Evolutionary conservation across 305 asterid species (phyloP).

Genomic region (Solanum hybrid): DNA sequence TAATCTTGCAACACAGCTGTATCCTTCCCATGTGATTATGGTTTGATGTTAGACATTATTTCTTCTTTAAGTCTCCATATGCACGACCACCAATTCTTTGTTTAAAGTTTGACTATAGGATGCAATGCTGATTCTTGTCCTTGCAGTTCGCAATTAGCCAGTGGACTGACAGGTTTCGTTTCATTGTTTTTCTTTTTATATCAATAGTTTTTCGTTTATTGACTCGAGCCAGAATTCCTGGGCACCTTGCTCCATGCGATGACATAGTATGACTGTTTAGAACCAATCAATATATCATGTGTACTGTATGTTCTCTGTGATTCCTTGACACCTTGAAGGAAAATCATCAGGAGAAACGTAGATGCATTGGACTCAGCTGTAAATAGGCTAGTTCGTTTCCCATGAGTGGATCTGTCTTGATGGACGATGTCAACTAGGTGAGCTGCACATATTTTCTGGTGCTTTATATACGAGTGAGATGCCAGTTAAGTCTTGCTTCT

Average conservation of each 20-base stretch:
- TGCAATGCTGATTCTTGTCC: not conserved
- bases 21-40: conserved; percentile 43
- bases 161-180: not conserved
- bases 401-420: conserved; percentile 21
- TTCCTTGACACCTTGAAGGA: conserved; percentile 56
- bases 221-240: not conserved
- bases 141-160: not conserved
- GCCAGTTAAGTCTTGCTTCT: not conserved
- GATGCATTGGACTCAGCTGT: conserved; percentile 86
- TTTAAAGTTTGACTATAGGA: not conserved
- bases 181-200: not conserved
- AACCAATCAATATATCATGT: not conserved
- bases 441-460: not conserved
- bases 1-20: conserved; percentile 66
- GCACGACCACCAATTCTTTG: not conserved
- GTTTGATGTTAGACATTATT: not conserved
- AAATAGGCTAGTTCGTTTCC: conserved; percentile 49
- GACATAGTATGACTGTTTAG: not conserved
- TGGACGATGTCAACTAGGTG: not conserved
- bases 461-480: not conserved
- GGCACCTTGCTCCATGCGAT: not conserved
- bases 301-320: not conserved
- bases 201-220: not conserved
- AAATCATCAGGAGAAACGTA: conserved; percentile 62
- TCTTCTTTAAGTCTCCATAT: not conserved